Percentiles rank a stretch among this genome's conserved stretches.
Evolutionary conservation across 1,139 yeast species (phyloP).

Genomic region (Suhomyces panamericanus): DNA sequence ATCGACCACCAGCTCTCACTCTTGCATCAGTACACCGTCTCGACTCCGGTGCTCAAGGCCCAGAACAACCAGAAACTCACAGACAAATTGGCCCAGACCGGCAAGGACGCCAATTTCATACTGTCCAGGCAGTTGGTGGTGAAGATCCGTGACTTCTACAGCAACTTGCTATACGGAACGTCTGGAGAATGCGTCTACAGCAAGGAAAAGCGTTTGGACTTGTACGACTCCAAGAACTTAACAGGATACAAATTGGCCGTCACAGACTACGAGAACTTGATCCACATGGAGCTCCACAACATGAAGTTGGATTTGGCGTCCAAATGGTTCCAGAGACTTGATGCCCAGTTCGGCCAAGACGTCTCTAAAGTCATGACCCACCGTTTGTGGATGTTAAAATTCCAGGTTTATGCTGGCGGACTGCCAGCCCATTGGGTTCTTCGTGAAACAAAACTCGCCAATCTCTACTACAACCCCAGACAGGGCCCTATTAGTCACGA

Average conservation of each 20-base stretch:
- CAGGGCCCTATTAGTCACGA: conserved; percentile 21
- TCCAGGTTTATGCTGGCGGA: conserved; percentile 38
- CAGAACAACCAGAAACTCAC: conserved; percentile 12
- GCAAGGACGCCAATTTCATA: conserved; percentile 11
- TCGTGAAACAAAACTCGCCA: conserved; percentile 24
- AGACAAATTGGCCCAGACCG: conserved; percentile 8
- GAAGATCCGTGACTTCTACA: conserved; percentile 30
- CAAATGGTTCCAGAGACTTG: conserved; percentile 41
- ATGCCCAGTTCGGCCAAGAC: conserved; percentile 23
- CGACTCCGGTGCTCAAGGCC: conserved; percentile 14
- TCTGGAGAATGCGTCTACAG: conserved; percentile 25
- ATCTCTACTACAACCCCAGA: conserved; percentile 21
- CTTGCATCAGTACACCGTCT: conserved; percentile 14
- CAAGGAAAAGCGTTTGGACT: conserved; percentile 18
- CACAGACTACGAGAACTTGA: conserved; percentile 42
- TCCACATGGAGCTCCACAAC: conserved; percentile 36
- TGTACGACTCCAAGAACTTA: conserved; percentile 20
- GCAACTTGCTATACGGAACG: conserved; percentile 26
- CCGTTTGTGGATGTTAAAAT: conserved; percentile 37
- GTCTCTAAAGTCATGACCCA: conserved; percentile 27
- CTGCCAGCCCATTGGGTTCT: conserved; percentile 34
- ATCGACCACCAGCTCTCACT: conserved; percentile 24
- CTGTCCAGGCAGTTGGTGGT: conserved; percentile 18
- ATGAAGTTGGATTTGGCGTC: conserved; percentile 42
- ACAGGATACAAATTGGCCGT: conserved; percentile 27